Evolutionary conservation across 768 basidiomycete species (phyloP).

Genomic region (Royoungia palumana): DNA sequence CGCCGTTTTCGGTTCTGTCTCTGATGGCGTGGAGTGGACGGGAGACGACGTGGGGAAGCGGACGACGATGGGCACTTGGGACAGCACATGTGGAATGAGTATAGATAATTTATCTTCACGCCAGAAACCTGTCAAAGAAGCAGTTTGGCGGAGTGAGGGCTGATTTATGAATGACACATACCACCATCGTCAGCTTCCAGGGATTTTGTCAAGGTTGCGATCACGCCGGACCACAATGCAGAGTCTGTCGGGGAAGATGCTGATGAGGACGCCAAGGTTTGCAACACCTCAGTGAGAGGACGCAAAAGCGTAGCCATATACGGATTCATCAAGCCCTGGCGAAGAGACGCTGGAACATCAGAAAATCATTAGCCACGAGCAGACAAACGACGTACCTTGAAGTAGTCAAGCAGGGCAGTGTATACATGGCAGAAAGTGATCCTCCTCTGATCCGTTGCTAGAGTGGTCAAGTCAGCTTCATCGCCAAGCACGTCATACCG

Average conservation of each 20-base stretch:
- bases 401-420: conserved; percentile 72
- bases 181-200: conserved; percentile 79
- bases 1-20: conserved; percentile 1
- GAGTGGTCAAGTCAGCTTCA: background rate
- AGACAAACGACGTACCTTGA: conserved; percentile 61
- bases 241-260: conserved; percentile 29
- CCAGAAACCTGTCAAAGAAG: conserved; percentile 69
- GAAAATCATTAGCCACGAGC: background rate
- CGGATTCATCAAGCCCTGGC: conserved; percentile 80
- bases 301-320: conserved; percentile 79
- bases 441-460: conserved; percentile 44
- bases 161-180: conserved; percentile 32
- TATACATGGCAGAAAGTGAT: conserved; percentile 77
- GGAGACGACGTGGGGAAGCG: conserved; percentile 17
- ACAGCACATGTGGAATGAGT: conserved; percentile 54
- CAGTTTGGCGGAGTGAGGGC: background rate
- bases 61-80: conserved; percentile 59
- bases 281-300: conserved; percentile 62
- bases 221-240: conserved; percentile 59
- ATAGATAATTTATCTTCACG: conserved; percentile 73
- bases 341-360: background rate
- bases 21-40: background rate
- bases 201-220: conserved; percentile 64
- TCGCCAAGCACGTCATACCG: background rate
- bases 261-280: conserved; percentile 39